phyloP scores from a whole-genome alignment of 805 yeast genomes.

The Saturnispora ahearnii region DNA sequence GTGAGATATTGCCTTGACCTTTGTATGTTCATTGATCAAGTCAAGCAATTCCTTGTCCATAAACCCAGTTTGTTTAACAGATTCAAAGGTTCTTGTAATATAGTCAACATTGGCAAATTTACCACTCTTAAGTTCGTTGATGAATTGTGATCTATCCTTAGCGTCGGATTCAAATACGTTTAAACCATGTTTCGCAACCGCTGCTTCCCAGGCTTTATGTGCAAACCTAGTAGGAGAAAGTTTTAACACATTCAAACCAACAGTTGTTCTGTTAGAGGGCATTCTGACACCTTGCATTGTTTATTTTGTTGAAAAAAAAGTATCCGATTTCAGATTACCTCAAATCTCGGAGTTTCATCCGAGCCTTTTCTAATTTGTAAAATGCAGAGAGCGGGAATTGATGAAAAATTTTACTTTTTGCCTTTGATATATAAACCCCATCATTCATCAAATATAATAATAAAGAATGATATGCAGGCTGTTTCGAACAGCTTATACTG shows the following conservation, averaged over 20 bases:
- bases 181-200: constrained; percentile 26
- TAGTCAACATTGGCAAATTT: constrained; percentile 30
- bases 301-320: background rate
- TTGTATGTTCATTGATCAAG: constrained; percentile 25
- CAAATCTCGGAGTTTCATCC: background rate
- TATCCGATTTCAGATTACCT: background rate
- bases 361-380: background rate
- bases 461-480: background rate
- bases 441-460: background rate
- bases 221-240: constrained; percentile 56
- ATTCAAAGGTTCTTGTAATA: constrained; percentile 36
- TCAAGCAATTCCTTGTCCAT: constrained; percentile 36
- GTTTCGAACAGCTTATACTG: background rate
- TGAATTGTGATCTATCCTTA: constrained; percentile 32
- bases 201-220: constrained; percentile 50
- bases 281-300: background rate
- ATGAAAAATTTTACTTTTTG: background rate
- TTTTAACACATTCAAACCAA: constrained; percentile 49
- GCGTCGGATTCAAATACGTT: constrained; percentile 40
- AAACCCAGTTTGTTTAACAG: constrained; percentile 32
- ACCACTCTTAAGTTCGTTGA: constrained; percentile 29
- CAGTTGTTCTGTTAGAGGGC: background rate
- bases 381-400: background rate
- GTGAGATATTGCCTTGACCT: constrained; percentile 37
- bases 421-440: background rate